Percentiles rank a stretch among this genome's conserved stretches.
Evolutionary conservation across 345 rosid genomes (phyloP).

Genomic region (Turritis glabra): DNA sequence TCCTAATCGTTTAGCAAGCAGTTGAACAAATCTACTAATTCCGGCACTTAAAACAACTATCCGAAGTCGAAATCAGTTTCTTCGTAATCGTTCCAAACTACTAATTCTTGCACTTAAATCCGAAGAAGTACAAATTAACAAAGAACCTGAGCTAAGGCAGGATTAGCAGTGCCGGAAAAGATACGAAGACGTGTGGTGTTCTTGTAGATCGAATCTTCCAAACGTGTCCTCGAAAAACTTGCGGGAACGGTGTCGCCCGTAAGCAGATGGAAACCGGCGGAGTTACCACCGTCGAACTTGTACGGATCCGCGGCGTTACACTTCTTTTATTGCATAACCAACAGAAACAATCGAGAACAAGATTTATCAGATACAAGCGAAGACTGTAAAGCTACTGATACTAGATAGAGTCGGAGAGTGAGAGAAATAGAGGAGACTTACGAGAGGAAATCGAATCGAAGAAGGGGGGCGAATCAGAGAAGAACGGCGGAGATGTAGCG

Average conservation of each 20-base stretch:
- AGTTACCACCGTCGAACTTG: constrained; percentile 58
- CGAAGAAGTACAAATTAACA: neutral
- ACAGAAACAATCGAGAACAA: neutral
- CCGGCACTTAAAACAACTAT: neutral
- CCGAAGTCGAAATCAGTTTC: neutral
- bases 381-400: neutral
- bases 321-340: constrained; percentile 39
- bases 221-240: constrained; percentile 40
- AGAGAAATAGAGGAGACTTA: constrained; percentile 11
- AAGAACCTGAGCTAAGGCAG: constrained; percentile 81
- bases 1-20: neutral
- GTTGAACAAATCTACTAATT: neutral
- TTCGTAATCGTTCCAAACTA: neutral
- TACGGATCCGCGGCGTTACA: constrained; percentile 68
- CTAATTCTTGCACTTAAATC: neutral
- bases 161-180: constrained; percentile 94
- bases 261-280: constrained; percentile 45
- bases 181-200: constrained; percentile 77
- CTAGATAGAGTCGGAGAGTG: neutral
- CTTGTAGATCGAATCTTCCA: constrained; percentile 40
- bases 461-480: constrained; percentile 6
- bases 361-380: neutral
- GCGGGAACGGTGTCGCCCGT: constrained; percentile 39
- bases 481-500: constrained; percentile 33
- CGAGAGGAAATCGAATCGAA: constrained; percentile 32